Base-by-base conservation (phyloP, 805 yeast genomes). In the Ogataea paradorogensis region DNA sequence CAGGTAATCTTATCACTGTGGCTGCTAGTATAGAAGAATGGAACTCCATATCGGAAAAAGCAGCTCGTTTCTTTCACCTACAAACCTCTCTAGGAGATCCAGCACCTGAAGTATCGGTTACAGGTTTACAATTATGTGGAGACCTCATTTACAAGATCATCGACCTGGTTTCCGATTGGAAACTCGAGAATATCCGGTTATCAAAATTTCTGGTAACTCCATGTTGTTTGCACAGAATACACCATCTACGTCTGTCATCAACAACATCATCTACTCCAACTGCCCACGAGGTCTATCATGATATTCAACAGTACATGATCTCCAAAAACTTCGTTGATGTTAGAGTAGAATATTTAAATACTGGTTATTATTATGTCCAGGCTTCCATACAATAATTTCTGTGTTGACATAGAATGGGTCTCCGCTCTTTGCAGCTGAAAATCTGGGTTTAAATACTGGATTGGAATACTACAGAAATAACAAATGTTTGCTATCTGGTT, bases 61-160 rank as follows among this genome's bases (percentile, higher is more conserved):
- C 45, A 2, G 35, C 49, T 3, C 5, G 24, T 0, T 30, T 26
- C 7, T 52, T 51, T 25, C 33, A 34, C 13, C 34, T 43, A 16
- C 35, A 46, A 14, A 33, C 46, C 24, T 23, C 42, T 5, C 16
- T 40, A 8, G 21, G 28, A 3, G 27, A 13, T 11, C 13, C 11
- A 6, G 11, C 15, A 1, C 23, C 35, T 5, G 33, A 40, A 14
- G 25, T 46, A 4, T 35, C 30, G 15, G 31, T 57, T 5, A 36
- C 43, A 6, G 63, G 58, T 2, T 33, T 53, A 15, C 52, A 55
- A 15, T 24, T 55, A 13, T 59, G 64, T 31, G 63, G 63, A 1
- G 60, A 58, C 24, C 40, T 58, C 30, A 25, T 48, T 15, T 55
- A 51, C 27, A 16, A 43, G 2, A 9, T 53, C 2, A 30, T 55